Percentiles rank a stretch among this genome's conserved stretches.
Conservation (phyloP, 2,329 filamentous ascomycete species). For the Trichoderma sp. region DNA sequence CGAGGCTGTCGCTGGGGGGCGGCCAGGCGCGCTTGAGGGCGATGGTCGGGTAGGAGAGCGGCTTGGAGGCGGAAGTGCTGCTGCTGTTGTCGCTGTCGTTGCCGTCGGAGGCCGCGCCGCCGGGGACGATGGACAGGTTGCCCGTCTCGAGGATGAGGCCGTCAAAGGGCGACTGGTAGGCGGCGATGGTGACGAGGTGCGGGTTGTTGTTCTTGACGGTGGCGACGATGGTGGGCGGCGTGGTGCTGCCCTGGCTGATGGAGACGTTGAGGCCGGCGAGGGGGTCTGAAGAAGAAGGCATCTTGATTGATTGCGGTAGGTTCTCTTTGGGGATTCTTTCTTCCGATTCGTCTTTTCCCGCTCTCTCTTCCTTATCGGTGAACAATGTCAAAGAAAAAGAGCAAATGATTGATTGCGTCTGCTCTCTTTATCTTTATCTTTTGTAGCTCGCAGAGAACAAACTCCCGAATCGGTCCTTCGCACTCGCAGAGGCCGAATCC, state of each 20-base stretch:
- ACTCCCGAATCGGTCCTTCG: not conserved
- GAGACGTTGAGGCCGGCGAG: conserved; percentile 32
- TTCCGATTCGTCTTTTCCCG: not conserved
- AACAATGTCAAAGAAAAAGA: not conserved
- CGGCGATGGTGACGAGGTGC: conserved; percentile 37
- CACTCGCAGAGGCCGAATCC: not conserved
- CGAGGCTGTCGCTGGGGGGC: conserved; percentile 33
- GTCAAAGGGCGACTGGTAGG: conserved; percentile 42
- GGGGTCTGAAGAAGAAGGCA: conserved; percentile 15
- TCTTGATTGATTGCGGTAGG: not conserved
- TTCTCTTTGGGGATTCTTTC: not conserved
- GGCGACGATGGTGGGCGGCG: conserved; percentile 36
- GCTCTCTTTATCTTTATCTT: not conserved
- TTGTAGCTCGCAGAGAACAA: not conserved
- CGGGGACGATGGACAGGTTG: conserved; percentile 34
- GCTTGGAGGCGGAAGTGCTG: not conserved
- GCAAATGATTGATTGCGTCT: not conserved
- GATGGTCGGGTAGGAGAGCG: conserved; percentile 35
- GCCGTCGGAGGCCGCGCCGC: not conserved
- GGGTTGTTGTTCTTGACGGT: conserved; percentile 39
- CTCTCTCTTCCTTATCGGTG: not conserved
- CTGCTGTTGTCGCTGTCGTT: not conserved
- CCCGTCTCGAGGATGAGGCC: conserved; percentile 36
- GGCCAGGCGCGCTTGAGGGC: conserved; percentile 37
- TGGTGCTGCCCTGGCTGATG: conserved; percentile 33